Evolutionary conservation across 1,284 basidiomycete genomes (phyloP), one percentile per base, ranked within the genome.

Genomic region (Cryptococcus sp.): DNA sequence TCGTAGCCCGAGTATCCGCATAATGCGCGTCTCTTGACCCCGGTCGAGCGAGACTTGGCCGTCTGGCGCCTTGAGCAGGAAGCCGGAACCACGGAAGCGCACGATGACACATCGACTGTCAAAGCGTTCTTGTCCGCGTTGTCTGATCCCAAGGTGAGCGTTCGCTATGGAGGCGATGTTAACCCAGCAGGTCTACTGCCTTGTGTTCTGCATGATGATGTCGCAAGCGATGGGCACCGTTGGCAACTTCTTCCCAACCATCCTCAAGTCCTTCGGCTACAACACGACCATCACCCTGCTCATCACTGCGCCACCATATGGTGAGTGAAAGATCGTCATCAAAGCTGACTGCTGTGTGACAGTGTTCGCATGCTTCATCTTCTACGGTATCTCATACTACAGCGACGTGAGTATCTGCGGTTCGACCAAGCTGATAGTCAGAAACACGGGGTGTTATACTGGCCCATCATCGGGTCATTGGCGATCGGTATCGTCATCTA

Each of bases 251-350:
- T 65, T 64, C 56, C 64, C 64, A 17, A 50, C 59, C 1, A 61
- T 70, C 46, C 62, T 70, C 40, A 53, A 61, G 27, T 49, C 66
- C 3, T 62, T 75, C 31, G 73, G 74, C 15, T 74, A 70, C 64
- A 54, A 49, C 44, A 46, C 61, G 25, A 69, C 61, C 45, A 51
- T 57, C 49, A 74, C 72, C 0, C 70, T 78, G 15, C 67, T 79
- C 5, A 70, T 79, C 39, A 65, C 66, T 6, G 69, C 68, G 3
- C 59, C 71, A 46, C 62, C 68, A 11, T 59, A 70, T 67, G 57
- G 47, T 48, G 47, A 48, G 47, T 48, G 6, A 5, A 7, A 7
- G 17, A 10, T 27, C 10, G 4, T n/a, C 8, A 2, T 25, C 20
- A 11, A 17, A 11, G 47, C 47, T 48, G 47, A 48, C 20, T 8